phyloP scores from a whole-genome alignment of 805 yeast genomes.

The Wickerhamomyces xylosicus region DNA sequence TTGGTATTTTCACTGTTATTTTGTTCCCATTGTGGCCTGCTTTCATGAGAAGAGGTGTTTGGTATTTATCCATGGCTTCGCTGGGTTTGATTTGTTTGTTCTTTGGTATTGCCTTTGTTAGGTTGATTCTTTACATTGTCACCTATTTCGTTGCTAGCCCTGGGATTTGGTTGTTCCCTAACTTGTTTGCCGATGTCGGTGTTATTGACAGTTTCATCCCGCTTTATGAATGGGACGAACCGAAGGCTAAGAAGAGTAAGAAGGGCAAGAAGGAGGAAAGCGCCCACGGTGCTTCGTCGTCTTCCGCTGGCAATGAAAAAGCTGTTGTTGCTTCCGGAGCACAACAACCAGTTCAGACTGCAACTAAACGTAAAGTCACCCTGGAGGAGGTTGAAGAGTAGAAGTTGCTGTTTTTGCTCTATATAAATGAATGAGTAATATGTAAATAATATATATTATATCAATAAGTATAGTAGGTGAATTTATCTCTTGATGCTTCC shows the following conservation, averaged over 20 bases:
- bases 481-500: constrained; percentile 34
- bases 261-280: constrained; percentile 14
- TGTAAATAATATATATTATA: no score
- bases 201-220: constrained; percentile 89
- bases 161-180: constrained; percentile 96
- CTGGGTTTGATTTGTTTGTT: constrained; percentile 67
- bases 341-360: constrained; percentile 1
- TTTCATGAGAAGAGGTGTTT: constrained; percentile 81
- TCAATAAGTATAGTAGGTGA: constrained; percentile 1
- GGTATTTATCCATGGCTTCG: constrained; percentile 75
- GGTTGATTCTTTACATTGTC: constrained; percentile 59
- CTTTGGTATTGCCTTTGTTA: constrained; percentile 67
- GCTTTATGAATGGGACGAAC: constrained; percentile 41
- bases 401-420: not conserved
- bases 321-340: constrained; percentile 5
- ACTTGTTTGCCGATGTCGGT: constrained; percentile 91
- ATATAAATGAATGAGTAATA: no score
- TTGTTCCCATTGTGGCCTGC: constrained; percentile 94
- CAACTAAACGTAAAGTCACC: constrained; percentile 17
- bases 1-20: constrained; percentile 56
- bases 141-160: constrained; percentile 48
- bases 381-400: constrained; percentile 22
- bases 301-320: constrained; percentile 1
- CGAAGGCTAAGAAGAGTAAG: constrained; percentile 16
- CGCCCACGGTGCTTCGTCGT: constrained; percentile 5